Evolutionary conservation across 2,329 filamentous ascomycete species (phyloP), one percentile per base, ranked within the genome.

Genomic region (Pseudopyrenochaeta lycopersici): DNA sequence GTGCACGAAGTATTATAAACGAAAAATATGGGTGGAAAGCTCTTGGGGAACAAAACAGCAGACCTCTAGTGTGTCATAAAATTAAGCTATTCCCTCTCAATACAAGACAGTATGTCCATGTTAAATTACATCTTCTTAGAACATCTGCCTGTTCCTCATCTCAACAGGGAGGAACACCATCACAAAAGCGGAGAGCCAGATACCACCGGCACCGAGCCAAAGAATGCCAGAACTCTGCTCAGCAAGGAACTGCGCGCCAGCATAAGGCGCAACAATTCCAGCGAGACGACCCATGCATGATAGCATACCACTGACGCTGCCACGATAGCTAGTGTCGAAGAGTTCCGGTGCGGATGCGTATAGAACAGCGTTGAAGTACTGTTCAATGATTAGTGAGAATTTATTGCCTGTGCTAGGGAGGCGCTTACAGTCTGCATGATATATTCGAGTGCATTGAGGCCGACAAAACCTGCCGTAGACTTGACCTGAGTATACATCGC

Each of bases 131-230:
- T 17, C 3, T 5, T 6, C 33, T 46, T 60, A 71, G 30, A 69
- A 71, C 67, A 71, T 71, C 54, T 71, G 66, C 47, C 67, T 56
- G 38, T 66, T 64, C 47, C 56, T 64, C 67, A 71, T 71, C 49
- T 71, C 67, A 10, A 71, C 66, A 1, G 67, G 67, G 47, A 71
- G 32, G 49, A 69, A 69, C 11, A 67, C 63, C 67, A 71, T 69
- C 14, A 63, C 45, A 14, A 71, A 35, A 7, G 67, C 64, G 12
- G 66, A 64, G 6, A 71, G 53, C 67, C 67, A 71, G 17, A 71
- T 71, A 14, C 67, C 67, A 31, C 66, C 67, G 14, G 67, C 67
- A 7, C 67, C 67, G 4, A 71, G 45, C 67, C 67, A 71, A 2
- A 71, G 54, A 30, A 71, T 71, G 2, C 67, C 67, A 2, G 64